Conservation (phyloP, 108 stramenopile genomes). For the Pseudonitzschia multiseries region DNA sequence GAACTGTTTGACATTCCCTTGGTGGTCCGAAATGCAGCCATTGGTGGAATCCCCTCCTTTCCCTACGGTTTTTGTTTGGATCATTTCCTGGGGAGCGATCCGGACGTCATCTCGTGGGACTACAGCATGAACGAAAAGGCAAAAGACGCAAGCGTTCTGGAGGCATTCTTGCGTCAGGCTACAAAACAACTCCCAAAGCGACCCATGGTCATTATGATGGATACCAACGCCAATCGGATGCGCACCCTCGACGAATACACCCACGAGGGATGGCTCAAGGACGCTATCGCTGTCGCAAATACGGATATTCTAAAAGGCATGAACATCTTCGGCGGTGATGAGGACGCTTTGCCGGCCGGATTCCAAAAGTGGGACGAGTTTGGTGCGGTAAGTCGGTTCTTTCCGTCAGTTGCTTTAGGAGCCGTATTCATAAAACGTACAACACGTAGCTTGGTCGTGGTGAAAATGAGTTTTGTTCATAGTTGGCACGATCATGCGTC, state of each 20-base stretch:
- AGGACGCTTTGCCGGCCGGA: constrained; percentile 51
- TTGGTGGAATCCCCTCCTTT: constrained; percentile 87
- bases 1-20: constrained; percentile 47
- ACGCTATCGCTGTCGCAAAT: constrained; percentile 61
- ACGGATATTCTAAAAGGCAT: constrained; percentile 36
- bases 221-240: constrained; percentile 49
- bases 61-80: constrained; percentile 86
- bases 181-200: constrained; percentile 43
- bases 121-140: constrained; percentile 84
- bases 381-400: constrained; percentile 50
- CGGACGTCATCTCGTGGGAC: constrained; percentile 81
- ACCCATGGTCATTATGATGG: constrained; percentile 76
- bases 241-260: constrained; percentile 58
- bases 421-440: too few relatives aligned
- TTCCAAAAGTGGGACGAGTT: constrained; percentile 82
- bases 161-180: constrained; percentile 74
- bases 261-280: constrained; percentile 47
- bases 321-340: constrained; percentile 25
- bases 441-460: too few relatives aligned
- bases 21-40: constrained; percentile 73
- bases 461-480: too few relatives aligned
- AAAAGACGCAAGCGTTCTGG: constrained; percentile 51
- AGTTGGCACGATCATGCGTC: too few relatives aligned
- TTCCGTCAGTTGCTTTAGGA: too few relatives aligned
- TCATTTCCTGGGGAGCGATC: constrained; percentile 70